Evolutionary conservation across 2,329 filamentous ascomycete genomes (phyloP).

Genomic region (Whalleya microplaca): DNA sequence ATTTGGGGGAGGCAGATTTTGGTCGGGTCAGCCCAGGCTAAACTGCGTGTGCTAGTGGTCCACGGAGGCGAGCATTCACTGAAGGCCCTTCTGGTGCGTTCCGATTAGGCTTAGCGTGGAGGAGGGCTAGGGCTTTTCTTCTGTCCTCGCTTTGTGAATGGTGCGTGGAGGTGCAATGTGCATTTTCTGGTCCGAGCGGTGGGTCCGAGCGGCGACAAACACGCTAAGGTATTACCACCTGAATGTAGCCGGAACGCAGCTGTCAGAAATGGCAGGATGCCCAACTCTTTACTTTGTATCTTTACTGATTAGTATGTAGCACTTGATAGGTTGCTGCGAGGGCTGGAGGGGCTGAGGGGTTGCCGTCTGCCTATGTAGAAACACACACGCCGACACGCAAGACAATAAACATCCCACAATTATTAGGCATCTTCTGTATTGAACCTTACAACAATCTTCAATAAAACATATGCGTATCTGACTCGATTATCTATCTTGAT

Average conservation of each 20-base stretch:
- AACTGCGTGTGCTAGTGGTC: slow-evolving; percentile 14
- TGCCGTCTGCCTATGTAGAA: neutral
- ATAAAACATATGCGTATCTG: neutral
- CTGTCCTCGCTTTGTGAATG: slow-evolving; percentile 13
- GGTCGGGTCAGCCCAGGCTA: slow-evolving; percentile 23
- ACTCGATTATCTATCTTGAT: slow-evolving; percentile 7
- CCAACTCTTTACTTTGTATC: neutral
- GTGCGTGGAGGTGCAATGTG: no score
- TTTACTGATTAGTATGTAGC: neutral
- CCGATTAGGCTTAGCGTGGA: slow-evolving; percentile 30
- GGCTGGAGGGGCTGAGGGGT: slow-evolving; percentile 9
- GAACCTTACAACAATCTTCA: neutral
- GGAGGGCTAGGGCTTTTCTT: slow-evolving; percentile 37
- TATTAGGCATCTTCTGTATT: neutral
- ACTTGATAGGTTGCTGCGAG: neutral
- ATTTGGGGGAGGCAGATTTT: slow-evolving; percentile 33
- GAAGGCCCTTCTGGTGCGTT: slow-evolving; percentile 22
- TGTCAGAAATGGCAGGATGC: slow-evolving; percentile 1
- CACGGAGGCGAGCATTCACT: slow-evolving; percentile 21
- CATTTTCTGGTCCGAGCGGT: slow-evolving; percentile 13
- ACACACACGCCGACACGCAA: slow-evolving; percentile 3
- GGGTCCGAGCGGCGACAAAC: slow-evolving; percentile 1
- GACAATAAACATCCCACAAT: neutral
- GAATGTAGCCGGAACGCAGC: slow-evolving; percentile 1
- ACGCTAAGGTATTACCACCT: neutral